Evolutionary conservation across 768 basidiomycete genomes (phyloP).

Genomic region (Nevesoporus exiguus): DNA sequence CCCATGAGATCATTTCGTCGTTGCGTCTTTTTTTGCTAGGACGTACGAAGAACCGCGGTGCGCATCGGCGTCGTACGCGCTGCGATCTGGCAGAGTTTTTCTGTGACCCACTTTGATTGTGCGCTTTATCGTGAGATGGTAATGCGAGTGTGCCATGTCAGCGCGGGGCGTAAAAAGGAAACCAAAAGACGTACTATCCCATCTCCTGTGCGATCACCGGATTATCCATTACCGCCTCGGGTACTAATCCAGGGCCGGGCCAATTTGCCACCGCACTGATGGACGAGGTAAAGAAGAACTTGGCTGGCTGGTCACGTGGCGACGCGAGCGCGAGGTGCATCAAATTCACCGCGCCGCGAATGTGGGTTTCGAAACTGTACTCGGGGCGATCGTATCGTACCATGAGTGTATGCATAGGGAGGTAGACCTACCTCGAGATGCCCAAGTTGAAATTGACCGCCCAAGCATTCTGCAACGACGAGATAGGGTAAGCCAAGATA

Average conservation of each 20-base stretch:
- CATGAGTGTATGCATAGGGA: background rate
- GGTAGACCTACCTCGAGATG: slow-evolving; percentile 18
- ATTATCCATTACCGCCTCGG: slow-evolving; percentile 23
- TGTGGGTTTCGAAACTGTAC: slow-evolving; percentile 41
- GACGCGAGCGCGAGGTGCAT: slow-evolving; percentile 46
- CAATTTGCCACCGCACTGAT: slow-evolving; percentile 34
- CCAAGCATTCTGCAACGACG: slow-evolving; percentile 45
- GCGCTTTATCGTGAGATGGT: slow-evolving; percentile 18
- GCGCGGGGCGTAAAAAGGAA: background rate
- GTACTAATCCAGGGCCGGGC: slow-evolving; percentile 17
- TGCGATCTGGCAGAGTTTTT: slow-evolving; percentile 48
- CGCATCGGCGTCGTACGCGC: slow-evolving; percentile 25
- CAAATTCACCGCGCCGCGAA: slow-evolving; percentile 48
- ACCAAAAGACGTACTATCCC: slow-evolving; percentile 26
- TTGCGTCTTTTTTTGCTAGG: background rate
- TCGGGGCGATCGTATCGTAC: too few species aligned
- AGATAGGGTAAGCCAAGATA: background rate
- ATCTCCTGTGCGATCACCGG: slow-evolving; percentile 31
- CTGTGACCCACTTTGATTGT: slow-evolving; percentile 50
- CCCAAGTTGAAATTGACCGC: slow-evolving; percentile 52
- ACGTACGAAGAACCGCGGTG: slow-evolving; percentile 22
- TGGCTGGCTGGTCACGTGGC: slow-evolving; percentile 28
- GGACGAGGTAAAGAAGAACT: slow-evolving; percentile 53
- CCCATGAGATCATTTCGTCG: background rate
- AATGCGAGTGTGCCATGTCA: background rate